phyloP scores from a whole-genome alignment of 163 green algal genomes.

The Prototheca wickerhamii region DNA sequence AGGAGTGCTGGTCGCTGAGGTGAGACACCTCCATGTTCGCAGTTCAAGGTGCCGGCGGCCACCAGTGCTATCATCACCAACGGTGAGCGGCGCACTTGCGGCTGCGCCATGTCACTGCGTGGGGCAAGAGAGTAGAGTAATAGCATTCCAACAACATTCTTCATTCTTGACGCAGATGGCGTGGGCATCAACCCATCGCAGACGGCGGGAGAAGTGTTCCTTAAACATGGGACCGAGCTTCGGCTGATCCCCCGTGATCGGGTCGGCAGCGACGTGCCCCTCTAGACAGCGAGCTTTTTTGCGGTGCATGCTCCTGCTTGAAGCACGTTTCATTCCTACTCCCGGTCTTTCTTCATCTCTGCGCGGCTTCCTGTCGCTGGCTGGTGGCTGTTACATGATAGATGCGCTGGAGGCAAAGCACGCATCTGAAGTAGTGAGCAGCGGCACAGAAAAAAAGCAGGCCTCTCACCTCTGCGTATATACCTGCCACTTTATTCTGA shows the following conservation, averaged over 20 bases:
- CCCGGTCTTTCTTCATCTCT: not conserved
- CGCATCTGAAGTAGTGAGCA: no score
- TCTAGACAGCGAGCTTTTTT: no score
- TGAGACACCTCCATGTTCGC: no score
- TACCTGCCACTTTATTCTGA: not conserved
- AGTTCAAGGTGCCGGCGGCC: conserved; percentile 86
- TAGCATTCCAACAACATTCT: not conserved
- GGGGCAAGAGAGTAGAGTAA: not conserved
- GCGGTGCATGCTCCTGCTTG: not conserved
- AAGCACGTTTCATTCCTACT: not conserved
- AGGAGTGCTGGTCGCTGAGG: no score
- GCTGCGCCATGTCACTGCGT: not conserved
- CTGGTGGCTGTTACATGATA: no score
- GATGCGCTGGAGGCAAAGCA: no score
- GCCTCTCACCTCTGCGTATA: not conserved
- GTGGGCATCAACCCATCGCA: conserved; percentile 94
- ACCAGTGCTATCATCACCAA: conserved; percentile 97
- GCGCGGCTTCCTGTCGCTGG: no score
- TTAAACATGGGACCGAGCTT: conserved; percentile 93
- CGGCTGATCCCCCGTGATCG: conserved; percentile 87
- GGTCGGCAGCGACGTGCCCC: conserved; percentile 45
- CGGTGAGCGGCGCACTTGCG: conserved; percentile 33
- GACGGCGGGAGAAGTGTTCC: conserved; percentile 90
- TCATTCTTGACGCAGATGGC: conserved; percentile 58
- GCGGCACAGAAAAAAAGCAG: no score